Evolutionary conservation across 176 grass and related monocot species (phyloP), one percentile per base, ranked within the genome.

Genomic region (Themeda triandra): DNA sequence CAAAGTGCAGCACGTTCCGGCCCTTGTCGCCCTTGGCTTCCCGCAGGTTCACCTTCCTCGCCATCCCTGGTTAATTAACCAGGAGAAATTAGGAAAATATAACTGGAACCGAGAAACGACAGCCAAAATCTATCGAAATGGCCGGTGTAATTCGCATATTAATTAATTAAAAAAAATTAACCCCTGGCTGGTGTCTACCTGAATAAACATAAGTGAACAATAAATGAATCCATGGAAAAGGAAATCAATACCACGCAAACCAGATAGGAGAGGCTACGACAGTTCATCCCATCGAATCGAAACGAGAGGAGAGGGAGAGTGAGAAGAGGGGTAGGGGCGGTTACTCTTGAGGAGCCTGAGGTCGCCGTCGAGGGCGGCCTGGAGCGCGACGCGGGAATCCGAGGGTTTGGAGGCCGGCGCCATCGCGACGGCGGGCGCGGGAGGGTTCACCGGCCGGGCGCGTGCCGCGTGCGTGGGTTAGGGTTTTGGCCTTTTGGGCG

Each of bases 1-100:
- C 86, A n/a, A 51, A 18, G 80, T 92, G 90, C 6, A 92, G 80
- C 6, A 71, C 77, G 25, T 60, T 84, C n/a, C 51, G 65, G 30
- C 86, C 86, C 6, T 59, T 60, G 35, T 23, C 27, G 69, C 71
- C 70, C 65, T 88, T 85, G 13, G 70, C 56, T 48, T 17, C 77
- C 24, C 56, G 78, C 73, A 87, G 12, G 35, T 85, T 71, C 70
- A 88, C 25, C 63, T 53, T 56, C 11, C 31, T 90, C 54, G 42
- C 62, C 80, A 79, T 56, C 23, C 17, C 83, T n/a, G n/a, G n/a
- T n/a, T 91, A 7, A 7, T 54, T 9, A 36, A 70, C 19, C 21
- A 70, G 13, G 67, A 70, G 36, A 41, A 25, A 25, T 70, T 70
- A 23, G 69, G 70, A 15, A 8, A 45, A 33, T 33, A 40, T 40